Evolutionary conservation across 768 basidiomycete genomes (phyloP).

Genomic region (Ramaria rubella): DNA sequence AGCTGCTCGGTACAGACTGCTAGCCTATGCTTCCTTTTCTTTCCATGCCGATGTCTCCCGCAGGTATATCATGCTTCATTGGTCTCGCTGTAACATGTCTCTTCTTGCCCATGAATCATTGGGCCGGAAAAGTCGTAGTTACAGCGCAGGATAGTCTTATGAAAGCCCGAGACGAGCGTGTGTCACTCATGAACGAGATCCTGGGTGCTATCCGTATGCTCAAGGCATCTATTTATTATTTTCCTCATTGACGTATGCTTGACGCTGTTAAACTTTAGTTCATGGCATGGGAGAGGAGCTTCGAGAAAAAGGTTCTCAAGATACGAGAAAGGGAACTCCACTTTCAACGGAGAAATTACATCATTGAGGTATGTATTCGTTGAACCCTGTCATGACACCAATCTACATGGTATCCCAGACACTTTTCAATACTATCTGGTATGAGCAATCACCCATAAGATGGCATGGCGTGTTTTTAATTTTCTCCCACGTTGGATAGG

Average conservation of each 20-base stretch:
- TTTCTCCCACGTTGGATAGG: conserved; percentile 17
- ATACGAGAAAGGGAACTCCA: conserved; percentile 77
- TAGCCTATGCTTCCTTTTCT: conserved; percentile 2
- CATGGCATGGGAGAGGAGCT: conserved; percentile 93
- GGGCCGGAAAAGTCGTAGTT: conserved; percentile 73
- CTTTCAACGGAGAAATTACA: conserved; percentile 81
- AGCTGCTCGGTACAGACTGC: conserved; percentile 50
- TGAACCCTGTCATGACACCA: background rate
- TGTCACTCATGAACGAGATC: conserved; percentile 90
- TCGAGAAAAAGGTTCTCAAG: conserved; percentile 66
- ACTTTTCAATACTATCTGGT: conserved; percentile 52
- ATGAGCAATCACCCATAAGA: conserved; percentile 7
- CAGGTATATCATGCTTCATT: conserved; percentile 63
- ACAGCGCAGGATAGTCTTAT: conserved; percentile 78
- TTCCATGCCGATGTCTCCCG: background rate
- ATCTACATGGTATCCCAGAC: conserved; percentile 18
- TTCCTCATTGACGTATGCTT: background rate
- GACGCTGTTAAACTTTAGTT: conserved; percentile 41
- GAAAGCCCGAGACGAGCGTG: conserved; percentile 88
- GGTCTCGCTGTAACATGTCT: conserved; percentile 72
- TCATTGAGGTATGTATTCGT: conserved; percentile 55
- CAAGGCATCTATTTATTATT: conserved; percentile 37
- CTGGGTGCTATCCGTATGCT: conserved; percentile 88
- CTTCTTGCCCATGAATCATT: conserved; percentile 69
- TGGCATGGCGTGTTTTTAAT: background rate